Percentiles rank a stretch among this genome's conserved stretches.
Evolutionary conservation across 164 flowering plant species (phyloP).

Genomic region (Piper longum): DNA sequence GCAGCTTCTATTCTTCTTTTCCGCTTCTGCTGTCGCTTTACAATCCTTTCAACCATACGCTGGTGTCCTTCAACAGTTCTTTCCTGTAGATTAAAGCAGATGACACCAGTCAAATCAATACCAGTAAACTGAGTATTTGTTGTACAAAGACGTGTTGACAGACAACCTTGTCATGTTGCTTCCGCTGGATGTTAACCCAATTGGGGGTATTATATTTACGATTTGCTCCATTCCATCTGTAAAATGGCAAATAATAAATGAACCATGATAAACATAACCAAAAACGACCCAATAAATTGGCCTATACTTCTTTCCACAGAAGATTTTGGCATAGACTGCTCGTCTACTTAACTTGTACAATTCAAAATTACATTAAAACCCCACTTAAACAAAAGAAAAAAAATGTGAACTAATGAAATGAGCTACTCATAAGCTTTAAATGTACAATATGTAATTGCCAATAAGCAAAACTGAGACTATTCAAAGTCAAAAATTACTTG

Average conservation of each 20-base stretch:
- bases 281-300: not conserved
- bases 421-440: no score
- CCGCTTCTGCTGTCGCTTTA: conserved; percentile 48
- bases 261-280: no score
- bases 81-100: conserved; percentile 27
- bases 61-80: conserved; percentile 64
- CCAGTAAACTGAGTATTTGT: not conserved
- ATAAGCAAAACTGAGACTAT: no score
- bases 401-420: no score
- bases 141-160: not conserved
- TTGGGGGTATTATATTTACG: conserved; percentile 38
- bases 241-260: not conserved
- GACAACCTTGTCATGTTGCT: conserved; percentile 57
- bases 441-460: no score
- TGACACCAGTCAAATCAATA: not conserved
- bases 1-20: conserved; percentile 61
- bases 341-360: no score
- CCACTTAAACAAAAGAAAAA: no score
- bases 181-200: conserved; percentile 48
- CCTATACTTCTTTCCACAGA: no score
- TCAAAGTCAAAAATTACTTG: no score
- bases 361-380: no score
- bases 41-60: conserved; percentile 44
- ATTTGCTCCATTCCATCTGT: conserved; percentile 64
- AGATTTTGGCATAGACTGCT: no score